Percentiles rank a stretch among this genome's conserved stretches.
Conservation (phyloP, 352 stramenopile genomes). For the Phytopythium montanum region DNA sequence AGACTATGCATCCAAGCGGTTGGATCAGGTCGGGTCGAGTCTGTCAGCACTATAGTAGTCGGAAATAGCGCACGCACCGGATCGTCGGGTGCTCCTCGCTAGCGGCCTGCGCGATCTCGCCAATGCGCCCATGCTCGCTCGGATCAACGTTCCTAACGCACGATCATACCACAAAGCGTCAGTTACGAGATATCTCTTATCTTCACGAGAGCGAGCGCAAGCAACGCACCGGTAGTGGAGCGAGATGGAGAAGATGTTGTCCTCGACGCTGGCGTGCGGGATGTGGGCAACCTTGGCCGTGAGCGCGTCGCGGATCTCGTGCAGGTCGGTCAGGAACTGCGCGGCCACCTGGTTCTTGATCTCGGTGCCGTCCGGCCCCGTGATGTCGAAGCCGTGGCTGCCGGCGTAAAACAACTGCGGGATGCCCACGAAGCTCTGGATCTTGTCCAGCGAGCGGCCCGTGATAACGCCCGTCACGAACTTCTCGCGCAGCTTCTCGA, state of each 20-base stretch:
- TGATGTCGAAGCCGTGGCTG: constrained; percentile 90
- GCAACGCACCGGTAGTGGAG: constrained; percentile 76
- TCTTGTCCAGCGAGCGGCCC: constrained; percentile 84
- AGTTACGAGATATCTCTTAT: background rate
- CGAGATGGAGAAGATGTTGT: constrained; percentile 89
- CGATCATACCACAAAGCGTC: constrained; percentile 1
- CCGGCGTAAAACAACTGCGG: constrained; percentile 88
- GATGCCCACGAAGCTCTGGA: constrained; percentile 87
- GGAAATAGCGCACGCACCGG: too few relatives aligned
- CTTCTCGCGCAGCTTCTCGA: constrained; percentile 71
- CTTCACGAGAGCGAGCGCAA: background rate
- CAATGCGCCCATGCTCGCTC: constrained; percentile 31
- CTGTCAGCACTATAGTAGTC: background rate
- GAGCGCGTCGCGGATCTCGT: constrained; percentile 53
- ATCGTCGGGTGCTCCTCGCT: constrained; percentile 54
- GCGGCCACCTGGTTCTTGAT: constrained; percentile 85
- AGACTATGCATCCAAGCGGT: constrained; percentile 24
- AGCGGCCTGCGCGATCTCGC: constrained; percentile 33
- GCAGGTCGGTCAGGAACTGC: constrained; percentile 68
- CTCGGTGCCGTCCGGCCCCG: constrained; percentile 61
- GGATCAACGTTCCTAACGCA: constrained; percentile 58
- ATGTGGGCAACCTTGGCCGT: constrained; percentile 38
- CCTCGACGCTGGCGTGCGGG: constrained; percentile 73
- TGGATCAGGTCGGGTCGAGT: background rate
- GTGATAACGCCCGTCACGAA: constrained; percentile 88